Percentiles rank a stretch among this genome's conserved stretches.
Evolutionary conservation across 2,329 filamentous ascomycete species (phyloP).

Genomic region (Ophiognomonia clavigignenti-juglandacearum): DNA sequence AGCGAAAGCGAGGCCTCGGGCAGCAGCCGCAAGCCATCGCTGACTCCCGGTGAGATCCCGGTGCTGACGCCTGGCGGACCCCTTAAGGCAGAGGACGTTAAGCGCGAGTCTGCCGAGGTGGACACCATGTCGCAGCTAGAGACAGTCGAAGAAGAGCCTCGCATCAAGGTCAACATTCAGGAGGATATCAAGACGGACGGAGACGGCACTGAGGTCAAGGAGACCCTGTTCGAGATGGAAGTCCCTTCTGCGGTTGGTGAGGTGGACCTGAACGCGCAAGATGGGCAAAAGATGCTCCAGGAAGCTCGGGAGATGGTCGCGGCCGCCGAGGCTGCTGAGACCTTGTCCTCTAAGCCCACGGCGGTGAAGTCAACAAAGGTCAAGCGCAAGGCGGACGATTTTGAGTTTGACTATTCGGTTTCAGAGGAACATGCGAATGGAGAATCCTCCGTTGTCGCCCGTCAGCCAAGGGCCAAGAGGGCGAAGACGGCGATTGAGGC

Average conservation of each 20-base stretch:
- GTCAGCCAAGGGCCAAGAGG: constrained; percentile 63
- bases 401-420: constrained; percentile 58
- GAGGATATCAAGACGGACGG: constrained; percentile 52
- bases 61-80: constrained; percentile 8
- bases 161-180: constrained; percentile 66
- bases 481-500: constrained; percentile 76
- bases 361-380: constrained; percentile 36
- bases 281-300: constrained; percentile 77
- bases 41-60: constrained; percentile 25
- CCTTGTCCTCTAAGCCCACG: constrained; percentile 13
- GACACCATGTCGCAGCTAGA: constrained; percentile 45
- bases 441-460: constrained; percentile 28
- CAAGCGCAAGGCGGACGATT: constrained; percentile 73
- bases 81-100: constrained; percentile 21
- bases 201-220: constrained; percentile 60
- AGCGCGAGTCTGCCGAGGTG: constrained; percentile 44
- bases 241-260: constrained; percentile 65
- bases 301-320: constrained; percentile 85
- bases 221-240: constrained; percentile 71
- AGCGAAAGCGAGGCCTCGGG: constrained; percentile 31
- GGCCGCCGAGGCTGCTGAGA: constrained; percentile 32
- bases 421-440: constrained; percentile 22
- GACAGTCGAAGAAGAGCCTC: constrained; percentile 49
- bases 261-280: constrained; percentile 70
- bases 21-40: constrained; percentile 20